Percentiles rank a stretch among this genome's conserved stretches.
phyloP scores from a whole-genome alignment of 78 protist genomes.

The Neovahlkampfia damariscottae region DNA sequence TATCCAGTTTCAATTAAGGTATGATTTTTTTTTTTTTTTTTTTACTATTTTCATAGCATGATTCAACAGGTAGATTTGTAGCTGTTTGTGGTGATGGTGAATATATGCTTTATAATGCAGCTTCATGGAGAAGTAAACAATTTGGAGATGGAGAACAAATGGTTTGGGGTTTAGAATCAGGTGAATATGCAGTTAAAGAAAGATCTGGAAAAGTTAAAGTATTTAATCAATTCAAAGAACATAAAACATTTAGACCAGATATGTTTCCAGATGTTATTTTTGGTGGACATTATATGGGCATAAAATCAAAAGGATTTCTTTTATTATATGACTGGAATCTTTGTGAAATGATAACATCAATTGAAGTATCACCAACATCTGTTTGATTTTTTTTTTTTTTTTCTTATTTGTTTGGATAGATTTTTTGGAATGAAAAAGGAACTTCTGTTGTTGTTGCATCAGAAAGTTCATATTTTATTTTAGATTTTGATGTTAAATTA shows the following conservation, averaged over 20 bases:
- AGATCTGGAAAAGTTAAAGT: conserved; percentile 41
- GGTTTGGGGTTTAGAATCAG: conserved; percentile 72
- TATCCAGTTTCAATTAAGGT: conserved; percentile 65
- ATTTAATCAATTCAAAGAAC: conserved; percentile 79
- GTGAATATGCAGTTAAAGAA: conserved; percentile 41
- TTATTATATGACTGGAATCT: conserved; percentile 90
- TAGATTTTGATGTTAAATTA: conserved; percentile 52
- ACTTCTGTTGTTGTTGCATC: conserved; percentile 43
- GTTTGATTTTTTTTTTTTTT: no score
- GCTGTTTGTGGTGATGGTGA: conserved; percentile 95
- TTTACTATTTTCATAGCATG: no score
- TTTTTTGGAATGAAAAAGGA: conserved; percentile 79
- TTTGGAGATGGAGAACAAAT: conserved; percentile 90
- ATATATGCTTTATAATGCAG: conserved; percentile 88
- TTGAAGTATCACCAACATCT: conserved; percentile 70
- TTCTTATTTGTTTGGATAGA: no score
- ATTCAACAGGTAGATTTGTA: conserved; percentile 84
- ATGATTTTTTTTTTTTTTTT: no score
- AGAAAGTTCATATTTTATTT: conserved; percentile 68
- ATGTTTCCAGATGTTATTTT: conserved; percentile 69
- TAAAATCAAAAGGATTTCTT: conserved; percentile 25
- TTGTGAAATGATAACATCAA: conserved; percentile 60
- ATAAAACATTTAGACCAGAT: conserved; percentile 37
- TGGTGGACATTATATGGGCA: conserved; percentile 84
- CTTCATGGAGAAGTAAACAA: conserved; percentile 78